These are phyloP conservation scores for Agrostemma githago DNA, from an alignment of 148 eudicot species.

Conservation along the genomic window DNA sequence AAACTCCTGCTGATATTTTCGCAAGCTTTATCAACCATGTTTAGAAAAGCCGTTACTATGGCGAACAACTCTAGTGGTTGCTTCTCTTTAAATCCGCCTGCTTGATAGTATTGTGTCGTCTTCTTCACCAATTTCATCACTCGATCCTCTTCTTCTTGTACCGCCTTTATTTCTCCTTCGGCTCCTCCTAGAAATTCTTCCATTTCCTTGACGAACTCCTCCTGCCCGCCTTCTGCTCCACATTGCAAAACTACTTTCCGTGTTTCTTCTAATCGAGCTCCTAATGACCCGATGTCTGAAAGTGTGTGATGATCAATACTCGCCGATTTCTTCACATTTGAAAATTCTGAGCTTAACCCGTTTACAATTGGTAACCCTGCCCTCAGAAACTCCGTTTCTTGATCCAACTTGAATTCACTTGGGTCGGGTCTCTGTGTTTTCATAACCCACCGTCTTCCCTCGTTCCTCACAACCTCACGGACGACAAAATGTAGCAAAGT, in stretches of 20 bases:
- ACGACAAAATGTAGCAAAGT: constrained; percentile 82
- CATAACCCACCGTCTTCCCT: constrained; percentile 64
- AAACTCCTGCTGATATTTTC: constrained; percentile 47
- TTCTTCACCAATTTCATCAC: constrained; percentile 58
- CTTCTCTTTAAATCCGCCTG: constrained; percentile 58
- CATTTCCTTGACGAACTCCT: constrained; percentile 51
- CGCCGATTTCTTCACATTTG: constrained; percentile 75
- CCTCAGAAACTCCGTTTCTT: constrained; percentile 55
- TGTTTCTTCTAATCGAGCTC: constrained; percentile 35
- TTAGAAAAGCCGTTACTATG: constrained; percentile 61
- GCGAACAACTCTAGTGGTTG: constrained; percentile 55
- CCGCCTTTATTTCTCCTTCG: constrained; percentile 42
- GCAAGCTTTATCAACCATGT: constrained; percentile 70
- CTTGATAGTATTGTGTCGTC: constrained; percentile 73
- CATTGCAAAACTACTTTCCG: constrained; percentile 37
- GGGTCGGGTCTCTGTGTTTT: background rate
- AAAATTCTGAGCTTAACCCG: constrained; percentile 60
- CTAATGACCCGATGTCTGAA: constrained; percentile 31
- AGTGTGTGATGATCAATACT: constrained; percentile 46
- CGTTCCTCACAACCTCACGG: constrained; percentile 72
- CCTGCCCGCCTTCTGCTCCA: constrained; percentile 30
- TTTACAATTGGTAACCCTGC: constrained; percentile 78
- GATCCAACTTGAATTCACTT: constrained; percentile 22
- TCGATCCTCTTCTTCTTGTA: constrained; percentile 54
- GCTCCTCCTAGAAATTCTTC: constrained; percentile 52